phyloP scores from a whole-genome alignment of 2,329 filamentous ascomycete genomes.

The Aspergillus persii region DNA sequence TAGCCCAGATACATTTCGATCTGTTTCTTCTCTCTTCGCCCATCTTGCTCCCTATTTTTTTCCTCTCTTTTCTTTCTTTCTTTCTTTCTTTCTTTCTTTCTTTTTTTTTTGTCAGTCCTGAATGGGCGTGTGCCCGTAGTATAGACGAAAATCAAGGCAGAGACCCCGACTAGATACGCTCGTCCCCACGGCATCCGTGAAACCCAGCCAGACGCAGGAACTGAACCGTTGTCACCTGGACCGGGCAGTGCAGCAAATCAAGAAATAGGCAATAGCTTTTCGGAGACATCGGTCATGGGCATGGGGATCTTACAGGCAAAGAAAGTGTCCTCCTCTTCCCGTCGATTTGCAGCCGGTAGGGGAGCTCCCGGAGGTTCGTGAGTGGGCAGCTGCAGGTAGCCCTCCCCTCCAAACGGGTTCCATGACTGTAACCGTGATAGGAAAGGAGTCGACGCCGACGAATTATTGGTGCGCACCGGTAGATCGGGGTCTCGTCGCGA shows the following conservation, averaged over 20 bases:
- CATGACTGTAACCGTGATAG: conserved; percentile 77
- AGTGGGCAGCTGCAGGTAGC: conserved; percentile 88
- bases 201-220: conserved; percentile 39
- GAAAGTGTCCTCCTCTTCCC: conserved; percentile 94
- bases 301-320: conserved; percentile 76
- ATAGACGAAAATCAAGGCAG: not conserved
- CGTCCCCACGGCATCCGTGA: conserved; percentile 23
- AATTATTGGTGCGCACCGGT: conserved; percentile 62
- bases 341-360: conserved; percentile 75
- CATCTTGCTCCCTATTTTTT: not conserved
- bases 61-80: not conserved
- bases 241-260: conserved; percentile 22
- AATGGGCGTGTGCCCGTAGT: not conserved
- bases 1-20: not conserved
- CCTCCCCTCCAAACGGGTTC: conserved; percentile 82
- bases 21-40: not conserved
- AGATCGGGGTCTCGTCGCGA: conserved; percentile 76
- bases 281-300: conserved; percentile 22
- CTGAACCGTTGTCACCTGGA: conserved; percentile 35
- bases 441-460: conserved; percentile 62
- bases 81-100: not conserved
- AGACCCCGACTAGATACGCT: not conserved
- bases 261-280: conserved; percentile 4
- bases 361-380: conserved; percentile 79
- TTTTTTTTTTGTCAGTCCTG: not conserved